Evolutionary conservation across 2,329 filamentous ascomycete species (phyloP).

Genomic region (Immersiporthe knoxdaviesiana): DNA sequence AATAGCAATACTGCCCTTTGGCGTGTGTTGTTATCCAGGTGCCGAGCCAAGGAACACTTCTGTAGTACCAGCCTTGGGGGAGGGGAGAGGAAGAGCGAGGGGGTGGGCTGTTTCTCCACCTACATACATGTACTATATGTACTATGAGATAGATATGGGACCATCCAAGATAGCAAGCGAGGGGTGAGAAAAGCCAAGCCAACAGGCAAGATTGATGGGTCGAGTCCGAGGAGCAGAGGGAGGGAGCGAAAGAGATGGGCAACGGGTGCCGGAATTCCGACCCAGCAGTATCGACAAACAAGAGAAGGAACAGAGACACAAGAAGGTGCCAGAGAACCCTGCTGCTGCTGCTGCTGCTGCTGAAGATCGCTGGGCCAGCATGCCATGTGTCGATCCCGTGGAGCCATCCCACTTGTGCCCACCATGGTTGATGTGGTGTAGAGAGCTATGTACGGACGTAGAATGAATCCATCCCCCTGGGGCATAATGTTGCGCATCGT

Average conservation of each 20-base stretch:
- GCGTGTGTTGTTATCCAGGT: not conserved
- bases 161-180: not conserved
- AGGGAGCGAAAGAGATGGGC: not conserved
- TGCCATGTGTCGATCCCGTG: slow-evolving; percentile 13
- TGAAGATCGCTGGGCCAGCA: slow-evolving; percentile 5
- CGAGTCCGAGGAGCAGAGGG: not conserved
- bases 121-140: too few relatives aligned
- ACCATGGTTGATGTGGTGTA: not conserved
- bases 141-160: not conserved
- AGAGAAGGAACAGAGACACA: not conserved
- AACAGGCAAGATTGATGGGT: not conserved
- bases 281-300: not conserved
- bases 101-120: not conserved
- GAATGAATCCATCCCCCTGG: not conserved
- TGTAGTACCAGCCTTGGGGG: not conserved
- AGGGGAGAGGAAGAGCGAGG: too few relatives aligned
- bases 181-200: not conserved
- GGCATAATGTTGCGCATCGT: not conserved
- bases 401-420: not conserved
- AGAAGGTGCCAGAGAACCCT: not conserved
- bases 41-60: not conserved
- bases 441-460: too few relatives aligned
- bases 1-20: not conserved
- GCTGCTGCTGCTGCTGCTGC: too few relatives aligned
- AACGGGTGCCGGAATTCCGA: not conserved